Evolutionary conservation across 768 basidiomycete species (phyloP).

Genomic region (Hygrophorus russula): DNA sequence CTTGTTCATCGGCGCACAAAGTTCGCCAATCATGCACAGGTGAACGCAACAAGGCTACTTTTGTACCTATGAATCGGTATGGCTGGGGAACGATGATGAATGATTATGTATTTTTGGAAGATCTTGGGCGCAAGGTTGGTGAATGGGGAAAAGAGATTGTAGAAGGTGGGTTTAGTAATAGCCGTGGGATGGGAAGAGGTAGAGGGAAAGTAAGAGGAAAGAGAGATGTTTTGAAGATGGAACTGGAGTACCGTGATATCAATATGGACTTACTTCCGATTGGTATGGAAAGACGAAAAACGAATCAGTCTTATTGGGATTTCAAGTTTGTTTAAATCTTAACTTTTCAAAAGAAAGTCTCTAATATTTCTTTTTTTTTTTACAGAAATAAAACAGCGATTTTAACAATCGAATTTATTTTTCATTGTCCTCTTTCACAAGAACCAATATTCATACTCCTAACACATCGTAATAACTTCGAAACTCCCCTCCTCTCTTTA

Average conservation of each 20-base stretch:
- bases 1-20: slow-evolving; percentile 66
- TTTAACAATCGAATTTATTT: slow-evolving; percentile 64
- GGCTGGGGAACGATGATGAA: slow-evolving; percentile 82
- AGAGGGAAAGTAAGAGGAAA: slow-evolving; percentile 35
- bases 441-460: slow-evolving; percentile 37
- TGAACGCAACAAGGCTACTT: slow-evolving; percentile 58
- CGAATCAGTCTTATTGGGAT: slow-evolving; percentile 81
- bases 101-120: slow-evolving; percentile 83
- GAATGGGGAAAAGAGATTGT: slow-evolving; percentile 67
- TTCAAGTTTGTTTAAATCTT: slow-evolving; percentile 43
- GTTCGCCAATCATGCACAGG: slow-evolving; percentile 50
- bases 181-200: slow-evolving; percentile 15
- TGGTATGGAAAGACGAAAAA: slow-evolving; percentile 71
- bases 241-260: slow-evolving; percentile 58
- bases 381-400: slow-evolving; percentile 54
- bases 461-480: slow-evolving; percentile 52
- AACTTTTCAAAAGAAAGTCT: neutral
- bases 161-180: slow-evolving; percentile 39
- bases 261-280: slow-evolving; percentile 65
- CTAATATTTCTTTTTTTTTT: neutral
- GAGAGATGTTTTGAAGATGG: slow-evolving; percentile 54
- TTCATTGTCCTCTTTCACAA: slow-evolving; percentile 39
- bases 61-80: slow-evolving; percentile 76
- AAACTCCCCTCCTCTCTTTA: slow-evolving; percentile 36
- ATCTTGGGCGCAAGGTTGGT: slow-evolving; percentile 61